Evolutionary conservation across 2,329 filamentous ascomycete species (phyloP), one percentile per base, ranked within the genome.

Genomic region (Chaetomium sp.): DNA sequence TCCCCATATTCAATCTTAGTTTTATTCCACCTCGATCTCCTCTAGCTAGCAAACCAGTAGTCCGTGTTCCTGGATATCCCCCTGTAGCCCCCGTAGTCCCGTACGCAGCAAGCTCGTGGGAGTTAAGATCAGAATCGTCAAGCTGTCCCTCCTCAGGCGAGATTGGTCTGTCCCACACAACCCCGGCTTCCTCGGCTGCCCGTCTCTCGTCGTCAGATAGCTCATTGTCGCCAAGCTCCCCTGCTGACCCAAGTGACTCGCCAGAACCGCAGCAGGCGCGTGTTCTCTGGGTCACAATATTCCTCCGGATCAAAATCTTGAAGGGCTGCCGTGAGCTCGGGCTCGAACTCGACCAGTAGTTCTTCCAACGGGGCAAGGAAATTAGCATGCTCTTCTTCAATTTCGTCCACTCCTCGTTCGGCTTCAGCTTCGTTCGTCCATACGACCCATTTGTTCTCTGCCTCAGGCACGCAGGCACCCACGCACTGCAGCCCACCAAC

Each of bases 141-240:
- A 14, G 41, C n/a, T 43, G 41, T 43, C 41, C 41, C 41, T 43
- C 41, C 10, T 27, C 41, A 43, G 41, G 41, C 41, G 41, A 19
- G n/a, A 7, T 43, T 35, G 33, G 41, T 12, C 42, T 44, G 14
- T 52, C 41, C 49, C 49, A 52, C 33, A 45, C 41, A n/a, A 52
- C 49, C 33, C 49, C 49, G 34, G 45, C 11, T n/a, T 44, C 33
- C 14, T 52, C 49, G 10, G 49, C 49, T 19, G 9, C 41, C 5
- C 33, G 33, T 52, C 34, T 52, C 49, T 52, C 41, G 40, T 44
- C 41, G n/a, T 52, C 49, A 35, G 49, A 38, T 9, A 52, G 35
- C 4, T 44, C 33, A 45, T 45, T 27, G 34, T 42, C 49, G 11
- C 34, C n/a, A 37, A 52, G 49, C 12, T 32, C n/a, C 11, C 7